These are phyloP conservation scores for Calonectria montana DNA, from an alignment of 2,329 filamentous ascomycete species.

Conservation along the genomic window DNA sequence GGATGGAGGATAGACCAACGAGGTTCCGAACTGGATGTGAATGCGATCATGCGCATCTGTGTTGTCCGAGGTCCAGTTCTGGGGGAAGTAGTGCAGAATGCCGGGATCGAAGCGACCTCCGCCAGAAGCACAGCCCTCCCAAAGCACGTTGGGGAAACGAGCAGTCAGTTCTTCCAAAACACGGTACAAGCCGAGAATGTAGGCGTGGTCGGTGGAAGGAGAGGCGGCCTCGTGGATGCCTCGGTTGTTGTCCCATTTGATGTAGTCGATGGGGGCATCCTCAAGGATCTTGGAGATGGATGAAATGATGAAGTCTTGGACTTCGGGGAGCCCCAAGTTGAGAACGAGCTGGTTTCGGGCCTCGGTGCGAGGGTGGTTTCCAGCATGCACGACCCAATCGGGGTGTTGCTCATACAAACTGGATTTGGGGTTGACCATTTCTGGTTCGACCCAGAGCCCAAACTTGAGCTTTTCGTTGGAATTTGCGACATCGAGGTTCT, in stretches of 20 bases:
- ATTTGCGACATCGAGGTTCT: slow-evolving; percentile 59
- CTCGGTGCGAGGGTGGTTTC: slow-evolving; percentile 65
- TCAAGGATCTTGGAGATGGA: slow-evolving; percentile 65
- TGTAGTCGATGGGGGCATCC: slow-evolving; percentile 65
- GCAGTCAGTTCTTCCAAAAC: slow-evolving; percentile 71
- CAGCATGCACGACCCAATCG: slow-evolving; percentile 71
- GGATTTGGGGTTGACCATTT: slow-evolving; percentile 75
- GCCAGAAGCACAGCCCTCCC: slow-evolving; percentile 74
- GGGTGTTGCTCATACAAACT: slow-evolving; percentile 70
- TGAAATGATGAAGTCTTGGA: slow-evolving; percentile 71
- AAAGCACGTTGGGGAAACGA: slow-evolving; percentile 70
- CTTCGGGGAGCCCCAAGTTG: slow-evolving; percentile 69
- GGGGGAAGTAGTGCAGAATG: slow-evolving; percentile 72
- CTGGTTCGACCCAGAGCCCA: slow-evolving; percentile 75
- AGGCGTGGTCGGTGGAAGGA: slow-evolving; percentile 65
- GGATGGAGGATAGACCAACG: slow-evolving; percentile 70
- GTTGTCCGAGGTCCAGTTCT: slow-evolving; percentile 74
- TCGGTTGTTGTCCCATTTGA: slow-evolving; percentile 78
- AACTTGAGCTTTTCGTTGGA: slow-evolving; percentile 63
- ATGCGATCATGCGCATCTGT: slow-evolving; percentile 72
- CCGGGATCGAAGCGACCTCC: slow-evolving; percentile 74
- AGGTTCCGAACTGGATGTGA: slow-evolving; percentile 72
- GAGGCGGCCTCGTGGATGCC: slow-evolving; percentile 70
- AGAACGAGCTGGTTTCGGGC: slow-evolving; percentile 70
- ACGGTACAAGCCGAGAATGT: slow-evolving; percentile 73